Evolutionary conservation across 208 protist genomes (phyloP).

Genomic region (Naegleria fowleri): DNA sequence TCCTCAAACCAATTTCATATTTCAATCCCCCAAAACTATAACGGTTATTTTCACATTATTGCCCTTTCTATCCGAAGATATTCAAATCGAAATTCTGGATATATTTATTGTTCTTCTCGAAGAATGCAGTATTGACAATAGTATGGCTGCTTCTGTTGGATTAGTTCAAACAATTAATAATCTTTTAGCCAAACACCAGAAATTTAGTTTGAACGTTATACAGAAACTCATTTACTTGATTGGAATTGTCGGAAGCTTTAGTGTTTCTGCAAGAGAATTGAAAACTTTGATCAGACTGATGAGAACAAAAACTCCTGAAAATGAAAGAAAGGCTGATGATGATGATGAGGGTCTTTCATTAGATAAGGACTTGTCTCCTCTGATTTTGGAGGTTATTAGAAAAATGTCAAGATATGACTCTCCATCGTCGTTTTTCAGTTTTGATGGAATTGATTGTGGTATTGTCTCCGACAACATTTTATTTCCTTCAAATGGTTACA

Average conservation of each 20-base stretch:
- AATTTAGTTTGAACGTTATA: neutral
- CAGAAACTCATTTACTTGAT: constrained; percentile 8
- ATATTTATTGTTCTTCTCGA: constrained; percentile 15
- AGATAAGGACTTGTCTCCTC: neutral
- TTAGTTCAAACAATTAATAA: neutral
- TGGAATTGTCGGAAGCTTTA: neutral
- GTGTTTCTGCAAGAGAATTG: neutral
- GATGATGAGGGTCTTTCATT: neutral
- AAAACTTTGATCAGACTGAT: neutral
- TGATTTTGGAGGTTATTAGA: constrained; percentile 1
- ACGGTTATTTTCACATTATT: neutral
- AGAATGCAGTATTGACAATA: constrained; percentile 21
- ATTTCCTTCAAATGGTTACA: neutral
- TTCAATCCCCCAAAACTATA: neutral
- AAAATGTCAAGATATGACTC: constrained; percentile 11
- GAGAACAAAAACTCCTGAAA: neutral
- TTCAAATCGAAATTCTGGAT: constrained; percentile 16
- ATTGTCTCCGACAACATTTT: neutral
- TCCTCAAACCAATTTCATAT: neutral
- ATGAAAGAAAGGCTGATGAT: neutral
- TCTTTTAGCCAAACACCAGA: neutral
- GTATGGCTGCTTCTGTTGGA: neutral
- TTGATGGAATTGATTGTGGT: constrained; percentile 24
- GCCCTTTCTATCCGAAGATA: neutral
- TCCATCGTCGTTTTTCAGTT: neutral